Evolutionary conservation across 2,329 filamentous ascomycete species (phyloP).

Genomic region (Thielaviopsis populi): DNA sequence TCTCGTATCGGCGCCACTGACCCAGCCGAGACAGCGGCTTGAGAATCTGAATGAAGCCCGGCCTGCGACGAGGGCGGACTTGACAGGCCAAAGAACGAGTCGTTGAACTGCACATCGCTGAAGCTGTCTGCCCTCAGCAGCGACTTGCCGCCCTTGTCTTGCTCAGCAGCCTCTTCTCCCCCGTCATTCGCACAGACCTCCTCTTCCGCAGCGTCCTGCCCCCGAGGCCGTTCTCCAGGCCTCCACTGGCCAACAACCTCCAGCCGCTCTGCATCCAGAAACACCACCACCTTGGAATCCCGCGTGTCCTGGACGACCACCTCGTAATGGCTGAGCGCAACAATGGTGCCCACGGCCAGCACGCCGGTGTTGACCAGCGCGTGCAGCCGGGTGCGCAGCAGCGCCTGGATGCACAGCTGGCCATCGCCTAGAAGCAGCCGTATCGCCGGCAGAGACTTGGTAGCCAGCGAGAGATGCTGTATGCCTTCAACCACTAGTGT

Average conservation of each 20-base stretch:
- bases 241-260: constrained; percentile 3
- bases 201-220: not conserved
- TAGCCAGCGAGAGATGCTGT: constrained; percentile 23
- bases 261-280: constrained; percentile 2
- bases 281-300: not conserved
- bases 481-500: constrained; percentile 48
- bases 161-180: not conserved
- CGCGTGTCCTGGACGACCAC: not conserved
- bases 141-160: not conserved
- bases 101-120: constrained; percentile 12
- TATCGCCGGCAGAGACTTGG: constrained; percentile 25
- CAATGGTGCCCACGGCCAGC: constrained; percentile 34
- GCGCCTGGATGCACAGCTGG: constrained; percentile 38
- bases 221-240: not conserved
- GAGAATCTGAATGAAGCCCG: not conserved
- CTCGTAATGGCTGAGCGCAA: constrained; percentile 31
- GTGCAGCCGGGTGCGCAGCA: constrained; percentile 33
- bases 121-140: not conserved
- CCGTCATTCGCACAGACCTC: too few species aligned
- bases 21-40: not conserved
- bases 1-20: not conserved
- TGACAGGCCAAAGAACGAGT: constrained; percentile 12
- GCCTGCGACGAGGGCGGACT: not conserved
- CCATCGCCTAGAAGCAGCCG: constrained; percentile 39
- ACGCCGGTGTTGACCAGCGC: constrained; percentile 32